Percentiles rank a stretch among this genome's conserved stretches.
phyloP scores from a whole-genome alignment of 73 alveolate species.

The Urostyla sp. region DNA sequence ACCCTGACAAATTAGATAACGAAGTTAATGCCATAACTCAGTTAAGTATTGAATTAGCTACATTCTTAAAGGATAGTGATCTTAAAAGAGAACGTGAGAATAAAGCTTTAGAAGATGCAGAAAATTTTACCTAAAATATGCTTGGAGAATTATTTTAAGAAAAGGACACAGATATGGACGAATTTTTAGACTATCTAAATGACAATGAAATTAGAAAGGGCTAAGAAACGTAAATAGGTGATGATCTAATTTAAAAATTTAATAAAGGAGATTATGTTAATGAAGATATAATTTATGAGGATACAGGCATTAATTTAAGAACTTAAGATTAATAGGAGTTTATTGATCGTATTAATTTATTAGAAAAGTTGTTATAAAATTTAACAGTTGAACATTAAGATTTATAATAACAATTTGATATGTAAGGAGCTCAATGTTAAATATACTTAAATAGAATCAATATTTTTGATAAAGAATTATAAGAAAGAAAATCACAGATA shows the following conservation, averaged over 20 bases:
- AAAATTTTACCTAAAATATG: not conserved
- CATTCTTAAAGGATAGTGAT: conserved; percentile 4
- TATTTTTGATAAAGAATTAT: not conserved
- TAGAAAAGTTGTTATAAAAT: not conserved
- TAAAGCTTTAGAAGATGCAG: conserved; percentile 15
- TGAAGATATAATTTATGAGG: conserved; percentile 14
- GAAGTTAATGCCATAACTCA: too few species aligned
- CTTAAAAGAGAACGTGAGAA: conserved; percentile 9
- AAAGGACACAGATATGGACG: not conserved
- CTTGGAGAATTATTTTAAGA: conserved; percentile 23
- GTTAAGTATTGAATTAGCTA: too few species aligned
- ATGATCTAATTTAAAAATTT: conserved; percentile 15
- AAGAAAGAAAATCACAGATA: not conserved
- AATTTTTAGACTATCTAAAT: not conserved
- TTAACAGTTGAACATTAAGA: not conserved
- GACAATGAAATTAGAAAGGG: not conserved
- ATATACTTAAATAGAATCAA: conserved; percentile 7
- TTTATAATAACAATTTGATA: not conserved
- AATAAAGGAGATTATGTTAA: conserved; percentile 1
- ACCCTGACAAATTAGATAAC: not conserved
- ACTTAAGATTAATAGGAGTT: not conserved
- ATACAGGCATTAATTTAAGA: conserved; percentile 28
- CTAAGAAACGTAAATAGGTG: not conserved
- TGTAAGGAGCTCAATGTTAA: not conserved
- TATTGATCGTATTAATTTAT: not conserved